Percentiles rank a stretch among this genome's conserved stretches.
phyloP scores from a whole-genome alignment of 2,329 filamentous ascomycete species.

The Diplodia mutila region DNA sequence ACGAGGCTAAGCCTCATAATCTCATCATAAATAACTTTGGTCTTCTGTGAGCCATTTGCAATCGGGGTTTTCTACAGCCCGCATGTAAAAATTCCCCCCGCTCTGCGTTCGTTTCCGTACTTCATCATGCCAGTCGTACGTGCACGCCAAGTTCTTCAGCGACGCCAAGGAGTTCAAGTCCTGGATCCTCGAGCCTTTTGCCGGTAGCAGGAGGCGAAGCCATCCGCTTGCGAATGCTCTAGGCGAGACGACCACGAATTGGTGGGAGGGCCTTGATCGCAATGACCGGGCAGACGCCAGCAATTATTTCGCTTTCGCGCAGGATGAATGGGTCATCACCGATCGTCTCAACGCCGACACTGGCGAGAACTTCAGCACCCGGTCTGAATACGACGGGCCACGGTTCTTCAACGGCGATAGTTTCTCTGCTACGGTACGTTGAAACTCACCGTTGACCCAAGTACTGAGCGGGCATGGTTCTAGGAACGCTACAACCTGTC shows the following conservation, averaged over 20 bases:
- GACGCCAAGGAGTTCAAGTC: too few species aligned
- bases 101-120: too few species aligned
- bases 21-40: too few species aligned
- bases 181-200: slow-evolving; percentile 34
- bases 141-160: too few species aligned
- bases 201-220: slow-evolving; percentile 34
- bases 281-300: slow-evolving; percentile 29
- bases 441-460: neutral
- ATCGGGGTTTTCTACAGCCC: too few species aligned
- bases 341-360: slow-evolving; percentile 34
- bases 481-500: slow-evolving; percentile 30
- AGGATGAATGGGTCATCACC: slow-evolving; percentile 26
- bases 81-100: too few species aligned
- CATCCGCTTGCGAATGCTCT: slow-evolving; percentile 32
- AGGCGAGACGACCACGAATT: slow-evolving; percentile 24
- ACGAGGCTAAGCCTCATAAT: too few species aligned
- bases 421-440: slow-evolving; percentile 39
- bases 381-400: slow-evolving; percentile 51
- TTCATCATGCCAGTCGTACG: too few species aligned
- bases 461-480: neutral
- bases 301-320: slow-evolving; percentile 29
- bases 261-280: slow-evolving; percentile 7
- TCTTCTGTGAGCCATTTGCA: too few species aligned
- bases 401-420: slow-evolving; percentile 38
- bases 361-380: slow-evolving; percentile 44